Evolutionary conservation across 805 yeast genomes (phyloP), one percentile per base, ranked within the genome.

Genomic region (Pichia nakasei): DNA sequence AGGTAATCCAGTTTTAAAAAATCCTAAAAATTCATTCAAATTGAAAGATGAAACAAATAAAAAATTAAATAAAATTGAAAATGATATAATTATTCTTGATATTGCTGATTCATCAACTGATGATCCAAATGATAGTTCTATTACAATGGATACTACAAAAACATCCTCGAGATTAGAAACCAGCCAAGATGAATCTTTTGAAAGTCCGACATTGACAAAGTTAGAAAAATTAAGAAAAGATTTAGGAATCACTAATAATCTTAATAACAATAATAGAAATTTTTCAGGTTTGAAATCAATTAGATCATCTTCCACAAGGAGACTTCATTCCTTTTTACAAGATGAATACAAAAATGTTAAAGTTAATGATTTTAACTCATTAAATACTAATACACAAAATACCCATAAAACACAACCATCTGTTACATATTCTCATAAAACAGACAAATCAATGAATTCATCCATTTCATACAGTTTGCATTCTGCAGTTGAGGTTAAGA

Each of bases 401-500:
- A 29, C 32, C 5, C 38, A 37, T 22, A 44, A 24, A n/a, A 19
- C 38, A 12, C 15, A 35, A 20, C 19, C 32, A 3, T 49, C 54
- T 7, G 42, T 46, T 31, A 41, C 43, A 19, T 43, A 32, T 7
- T 44, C 54, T 9, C 63, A 58, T 44, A 44, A 46, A 27, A 35
- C 48, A 5, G 55, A 50, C n/a, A 42, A 46, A 26, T 61, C 66
- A 8, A 29, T 52, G 9, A 60, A 22, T 35, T 52, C 59, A 2
- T 19, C 53, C 19, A 24, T 50, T 13, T 58, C 57, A 9, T 59
- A 56, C 43, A 58, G 63, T 43, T 46, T 61, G 15, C 65, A 60
- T 43, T 56, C 64, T 3, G 66, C 64, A 11, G 51, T 55, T 27
- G 59, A 60, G 21, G 50, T 62, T 27, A 61, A 59, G 19, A 49